Base-by-base conservation (phyloP, 108 stramenopile species). In the Nitzschia sp. region DNA sequence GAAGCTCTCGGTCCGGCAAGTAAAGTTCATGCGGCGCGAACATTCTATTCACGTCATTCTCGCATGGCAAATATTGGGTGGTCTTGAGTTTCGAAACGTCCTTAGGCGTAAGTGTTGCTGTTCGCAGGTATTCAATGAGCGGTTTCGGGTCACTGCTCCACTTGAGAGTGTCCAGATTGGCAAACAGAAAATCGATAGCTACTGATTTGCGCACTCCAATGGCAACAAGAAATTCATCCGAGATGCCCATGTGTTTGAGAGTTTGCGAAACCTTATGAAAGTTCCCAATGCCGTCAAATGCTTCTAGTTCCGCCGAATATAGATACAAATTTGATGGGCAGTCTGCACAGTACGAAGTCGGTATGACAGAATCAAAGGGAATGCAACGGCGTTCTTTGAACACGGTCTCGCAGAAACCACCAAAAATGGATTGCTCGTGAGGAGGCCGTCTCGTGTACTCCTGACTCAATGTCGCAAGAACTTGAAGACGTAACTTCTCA, bases 131-230 rank as follows among this genome's bases (percentile, higher is more conserved):
- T 59, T 86, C 83, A 18, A 93, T 75, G 6, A 93, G 62, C 24
- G 87, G 86, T 47, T 83, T 88, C 3, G 91, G 91, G 46, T 93
- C 85, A 25, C 67, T 61, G 25, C 53, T 80, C 87, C 88, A 93
- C 31, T 78, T 46, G 34, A 93, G 62, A 2, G 82, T 85, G 29
- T 90, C 86, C 35, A 93, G 70, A 54, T 89, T 79, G 17, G 64
- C 48, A 68, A 93, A 89, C 1, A 93, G 66, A 48, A 93, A 90
- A 13, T 93, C 91, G 31, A 93, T 84, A 9, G 84, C 75, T 34
- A 93, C 85, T 6, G 79, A 73, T 64, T 85, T 88, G 34, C 91
- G 76, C 15, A 92, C 88, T 0, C 91, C 91, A 24, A 92, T 56
- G 1, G 76, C 70, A 0, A 89, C 38, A 24, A 89, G 69, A 75